Evolutionary conservation across 164 flowering plant genomes (phyloP).

Genomic region (Malania oleifera): DNA sequence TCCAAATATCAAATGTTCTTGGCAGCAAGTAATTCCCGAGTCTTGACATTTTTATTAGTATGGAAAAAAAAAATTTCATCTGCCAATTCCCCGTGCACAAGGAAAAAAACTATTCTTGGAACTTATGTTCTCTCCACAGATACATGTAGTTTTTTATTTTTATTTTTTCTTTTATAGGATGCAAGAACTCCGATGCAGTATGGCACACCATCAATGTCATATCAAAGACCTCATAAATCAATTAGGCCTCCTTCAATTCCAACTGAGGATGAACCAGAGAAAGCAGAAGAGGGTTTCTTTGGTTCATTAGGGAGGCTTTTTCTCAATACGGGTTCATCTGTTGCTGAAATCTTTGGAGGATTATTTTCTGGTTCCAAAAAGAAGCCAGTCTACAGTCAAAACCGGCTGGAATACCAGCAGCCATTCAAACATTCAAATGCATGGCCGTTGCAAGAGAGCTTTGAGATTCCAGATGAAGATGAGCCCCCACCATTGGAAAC

Average conservation of each 20-base stretch:
- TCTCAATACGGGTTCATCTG: conserved; percentile 33
- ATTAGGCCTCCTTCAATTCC: conserved; percentile 48
- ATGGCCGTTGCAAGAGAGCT: conserved; percentile 59
- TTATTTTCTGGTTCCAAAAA: conserved; percentile 26
- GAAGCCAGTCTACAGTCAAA: conserved; percentile 22
- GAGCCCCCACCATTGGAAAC: conserved; percentile 46
- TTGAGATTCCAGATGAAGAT: conserved; percentile 41
- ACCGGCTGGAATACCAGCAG: conserved; percentile 31
- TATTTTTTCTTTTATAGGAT: conserved; percentile 23
- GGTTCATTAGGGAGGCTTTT: conserved; percentile 47
- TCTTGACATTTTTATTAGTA: too few species aligned
- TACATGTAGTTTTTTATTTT: neutral
- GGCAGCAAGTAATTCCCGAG: too few species aligned
- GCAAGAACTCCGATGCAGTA: conserved; percentile 16
- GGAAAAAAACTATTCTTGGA: too few species aligned
- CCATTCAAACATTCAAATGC: conserved; percentile 8
- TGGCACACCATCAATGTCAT: conserved; percentile 26
- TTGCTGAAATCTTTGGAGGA: conserved; percentile 34
- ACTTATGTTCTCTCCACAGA: neutral
- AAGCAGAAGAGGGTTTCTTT: conserved; percentile 47
- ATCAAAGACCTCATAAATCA: conserved; percentile 33
- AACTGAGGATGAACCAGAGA: conserved; percentile 39
- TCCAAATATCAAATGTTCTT: too few species aligned
- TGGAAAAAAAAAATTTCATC: too few species aligned
- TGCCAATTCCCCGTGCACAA: too few species aligned